Base-by-base conservation (phyloP, 2,329 filamentous ascomycete species). In the Sclerotinia nivalis region DNA sequence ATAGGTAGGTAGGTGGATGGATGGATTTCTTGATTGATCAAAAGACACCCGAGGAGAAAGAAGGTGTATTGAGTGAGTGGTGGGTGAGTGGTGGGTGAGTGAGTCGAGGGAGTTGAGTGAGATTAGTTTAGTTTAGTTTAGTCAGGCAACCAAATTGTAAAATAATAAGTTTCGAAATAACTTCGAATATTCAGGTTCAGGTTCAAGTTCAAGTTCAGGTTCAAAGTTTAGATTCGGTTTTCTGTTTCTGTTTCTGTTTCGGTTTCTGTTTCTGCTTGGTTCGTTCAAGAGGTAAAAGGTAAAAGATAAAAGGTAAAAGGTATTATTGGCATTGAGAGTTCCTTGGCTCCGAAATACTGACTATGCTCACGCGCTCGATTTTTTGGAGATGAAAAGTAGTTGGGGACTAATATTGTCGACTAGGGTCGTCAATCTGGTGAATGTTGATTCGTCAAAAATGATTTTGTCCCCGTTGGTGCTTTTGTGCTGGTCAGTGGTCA, bases 361-460 rank as follows among this genome's bases (percentile, higher is more conserved):
- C 56, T 43, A 18, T 59, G 34, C 34, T 59, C 56, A 59, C 56
- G 56, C 56, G 56, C 56, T 59, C 56, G 56, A 12, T 59, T 43
- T 59, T 59, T 25, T 9, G 55, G 34, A 43, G 34, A 59, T 59
- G 22, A 22, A 22, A 50, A 58, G 54, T 56, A 58, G 31, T 58
- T 58, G 37, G 34, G 34, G 34, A 58, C 55, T 59, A 59, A 59
- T 43, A 43, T 59, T 12, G 22, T 59, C 56, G 56, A 40, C 56
- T 18, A 20, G 56, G 56, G 56, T 59, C 0, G 7, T 25, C 13
- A 43, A 59, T 59, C 43, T 43, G 20, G 13, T 59, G 22, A 13
- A 25, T 25, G 22, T 18, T 59, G 56, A 59, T 59, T 40, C 34
- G 56, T 58, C 15, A 2, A 13, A 15, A 37, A n/a, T 7, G 31